Evolutionary conservation across 2,329 filamentous ascomycete genomes (phyloP).

Genomic region (Hypoxylon sp.): DNA sequence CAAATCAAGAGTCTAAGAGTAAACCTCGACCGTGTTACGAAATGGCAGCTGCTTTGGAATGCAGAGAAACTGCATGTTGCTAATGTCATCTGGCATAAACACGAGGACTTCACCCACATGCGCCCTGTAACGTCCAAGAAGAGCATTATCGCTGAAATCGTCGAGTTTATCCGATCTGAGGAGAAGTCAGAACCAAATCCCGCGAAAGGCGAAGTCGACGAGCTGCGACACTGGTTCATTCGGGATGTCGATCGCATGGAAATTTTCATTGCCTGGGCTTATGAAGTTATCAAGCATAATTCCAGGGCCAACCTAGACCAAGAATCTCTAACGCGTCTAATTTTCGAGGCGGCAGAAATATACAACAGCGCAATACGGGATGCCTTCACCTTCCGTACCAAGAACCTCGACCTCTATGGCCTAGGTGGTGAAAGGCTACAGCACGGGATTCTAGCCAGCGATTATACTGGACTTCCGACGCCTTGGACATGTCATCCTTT

Average conservation of each 20-base stretch:
- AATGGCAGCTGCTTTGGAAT: constrained; percentile 88
- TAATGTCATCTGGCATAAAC: constrained; percentile 82
- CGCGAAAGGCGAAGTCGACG: constrained; percentile 79
- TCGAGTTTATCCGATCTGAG: constrained; percentile 81
- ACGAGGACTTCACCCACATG: constrained; percentile 77
- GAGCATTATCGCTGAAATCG: constrained; percentile 80
- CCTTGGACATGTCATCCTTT: constrained; percentile 86
- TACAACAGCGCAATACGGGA: constrained; percentile 79
- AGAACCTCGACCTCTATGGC: constrained; percentile 80
- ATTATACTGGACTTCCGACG: constrained; percentile 79
- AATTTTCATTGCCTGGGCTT: constrained; percentile 83
- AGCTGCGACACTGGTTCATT: constrained; percentile 89
- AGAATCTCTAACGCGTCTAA: constrained; percentile 67
- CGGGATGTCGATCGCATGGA: constrained; percentile 81
- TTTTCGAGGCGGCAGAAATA: constrained; percentile 77
- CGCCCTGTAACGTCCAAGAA: constrained; percentile 74
- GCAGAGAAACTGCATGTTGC: constrained; percentile 92
- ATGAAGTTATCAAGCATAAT: constrained; percentile 80
- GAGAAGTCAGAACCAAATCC: constrained; percentile 78
- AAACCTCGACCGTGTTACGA: constrained; percentile 75
- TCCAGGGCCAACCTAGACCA: constrained; percentile 74
- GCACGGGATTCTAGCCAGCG: constrained; percentile 73
- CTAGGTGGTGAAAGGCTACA: constrained; percentile 76
- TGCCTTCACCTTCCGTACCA: constrained; percentile 78
- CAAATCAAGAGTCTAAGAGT: constrained; percentile 78